Evolutionary conservation across 2,329 filamentous ascomycete species (phyloP), one percentile per base, ranked within the genome.

Genomic region (Microdochium nivale): DNA sequence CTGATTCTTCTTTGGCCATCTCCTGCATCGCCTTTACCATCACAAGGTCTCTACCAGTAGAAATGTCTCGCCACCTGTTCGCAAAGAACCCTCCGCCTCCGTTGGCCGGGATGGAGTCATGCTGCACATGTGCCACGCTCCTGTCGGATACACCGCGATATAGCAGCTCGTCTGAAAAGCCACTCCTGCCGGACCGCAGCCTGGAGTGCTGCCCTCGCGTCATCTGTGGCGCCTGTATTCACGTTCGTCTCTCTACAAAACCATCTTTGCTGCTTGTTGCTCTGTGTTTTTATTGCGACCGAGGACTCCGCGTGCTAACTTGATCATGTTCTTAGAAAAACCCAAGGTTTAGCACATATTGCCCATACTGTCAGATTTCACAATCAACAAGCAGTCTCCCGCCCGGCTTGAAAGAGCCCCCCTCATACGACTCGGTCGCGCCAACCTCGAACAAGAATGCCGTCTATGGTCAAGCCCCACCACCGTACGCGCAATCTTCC

Each of bases 281-380:
- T n/a, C n/a, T n/a, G n/a, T n/a, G n/a, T n/a, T n/a, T n/a, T n/a
- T n/a, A n/a, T n/a, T n/a, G n/a, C n/a, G n/a, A n/a, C n/a, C n/a
- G n/a, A n/a, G n/a, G 21, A 5, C 21, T n/a, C 1, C n/a, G 43
- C 25, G 23, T 40, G 14, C 14, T 47, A 13, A 40, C 19, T 25
- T 33, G 32, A 25, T 49, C 46, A 25, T 32, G 40, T 48, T 13
- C 53, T 16, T 43, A 82, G 79, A 69, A 78, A 47, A 90, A 90
- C 63, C 71, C 75, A 27, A 81, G 87, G 40, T 90, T 89, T 67
- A 77, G 78, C 50, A 71, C 74, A 32, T 82, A 81, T 64, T 82
- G 82, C 63, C 88, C 88, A 0, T 92, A 87, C 66, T 94, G 88
- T 65, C 88, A 92, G 67, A 79, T 89, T 58, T 83, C 84, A 4